Evolutionary conservation across 106 monocot genomes (phyloP).

Genomic region (Dioscorea zingiberensis): DNA sequence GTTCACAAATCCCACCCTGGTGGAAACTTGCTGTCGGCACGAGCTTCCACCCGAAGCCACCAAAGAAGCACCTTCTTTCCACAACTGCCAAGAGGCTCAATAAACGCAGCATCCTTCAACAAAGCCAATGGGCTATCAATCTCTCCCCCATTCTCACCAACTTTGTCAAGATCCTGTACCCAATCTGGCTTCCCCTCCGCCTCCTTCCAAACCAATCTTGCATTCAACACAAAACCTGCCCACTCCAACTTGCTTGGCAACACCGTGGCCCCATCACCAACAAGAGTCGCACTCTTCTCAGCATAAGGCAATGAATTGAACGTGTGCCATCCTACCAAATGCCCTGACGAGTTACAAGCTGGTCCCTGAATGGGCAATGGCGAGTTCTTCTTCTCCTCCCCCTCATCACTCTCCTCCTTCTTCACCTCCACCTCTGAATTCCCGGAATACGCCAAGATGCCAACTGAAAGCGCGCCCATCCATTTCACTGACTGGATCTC

Average conservation of each 20-base stretch:
- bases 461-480: conserved; percentile 65
- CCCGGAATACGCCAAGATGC: conserved; percentile 67
- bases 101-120: conserved; percentile 42
- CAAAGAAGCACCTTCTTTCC: conserved; percentile 77
- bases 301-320: conserved; percentile 52
- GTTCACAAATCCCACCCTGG: conserved; percentile 40
- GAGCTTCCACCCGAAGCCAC: conserved; percentile 84
- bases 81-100: conserved; percentile 82
- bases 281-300: conserved; percentile 29
- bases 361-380: conserved; percentile 71
- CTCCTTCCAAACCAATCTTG: conserved; percentile 72
- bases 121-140: conserved; percentile 56
- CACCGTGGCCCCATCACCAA: conserved; percentile 52
- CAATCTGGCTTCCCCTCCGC: conserved; percentile 46
- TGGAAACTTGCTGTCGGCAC: conserved; percentile 74
- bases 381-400: conserved; percentile 29
- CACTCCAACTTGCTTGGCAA: conserved; percentile 65
- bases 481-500: conserved; percentile 84
- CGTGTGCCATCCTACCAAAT: conserved; percentile 66
- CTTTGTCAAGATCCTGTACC: conserved; percentile 53
- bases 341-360: conserved; percentile 66
- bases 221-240: conserved; percentile 85
- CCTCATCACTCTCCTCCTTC: conserved; percentile 19
- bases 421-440: conserved; percentile 10
- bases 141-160: conserved; percentile 31